Evolutionary conservation across 2,329 filamentous ascomycete genomes (phyloP).

Genomic region (Paraphaeosphaeria minitans): DNA sequence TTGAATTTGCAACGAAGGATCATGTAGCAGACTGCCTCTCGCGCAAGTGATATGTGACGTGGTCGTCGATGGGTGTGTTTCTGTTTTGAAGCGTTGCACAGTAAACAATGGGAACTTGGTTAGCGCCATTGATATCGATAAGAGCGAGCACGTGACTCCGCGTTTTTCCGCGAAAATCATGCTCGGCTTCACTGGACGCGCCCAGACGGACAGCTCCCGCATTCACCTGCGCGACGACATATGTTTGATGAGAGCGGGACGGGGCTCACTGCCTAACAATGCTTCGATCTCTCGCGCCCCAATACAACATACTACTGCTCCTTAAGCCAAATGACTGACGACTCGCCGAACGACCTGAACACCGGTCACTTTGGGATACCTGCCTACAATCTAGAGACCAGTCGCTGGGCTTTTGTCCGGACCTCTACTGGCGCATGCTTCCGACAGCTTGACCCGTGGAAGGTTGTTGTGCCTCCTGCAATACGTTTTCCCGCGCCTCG

Average conservation of each 20-base stretch:
- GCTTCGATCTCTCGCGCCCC: constrained; percentile 19
- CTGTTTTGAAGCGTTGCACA: constrained; percentile 33
- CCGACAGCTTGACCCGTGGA: constrained; percentile 30
- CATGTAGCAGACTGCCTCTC: not conserved
- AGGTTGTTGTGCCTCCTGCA: constrained; percentile 27
- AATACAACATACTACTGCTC: constrained; percentile 21
- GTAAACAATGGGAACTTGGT: constrained; percentile 33
- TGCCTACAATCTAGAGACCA: constrained; percentile 54
- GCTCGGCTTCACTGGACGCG: constrained; percentile 23
- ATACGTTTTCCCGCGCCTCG: constrained; percentile 9
- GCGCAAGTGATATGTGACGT: constrained; percentile 20
- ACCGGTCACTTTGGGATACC: constrained; percentile 61
- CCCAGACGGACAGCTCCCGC: not conserved
- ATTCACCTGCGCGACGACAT: not conserved
- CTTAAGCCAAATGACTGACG: constrained; percentile 63
- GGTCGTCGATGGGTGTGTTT: constrained; percentile 21
- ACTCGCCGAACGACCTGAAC: constrained; percentile 53
- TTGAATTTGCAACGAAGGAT: not conserved
- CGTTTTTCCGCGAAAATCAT: constrained; percentile 15
- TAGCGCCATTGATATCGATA: constrained; percentile 12
- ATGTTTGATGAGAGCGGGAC: not conserved
- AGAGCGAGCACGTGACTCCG: constrained; percentile 34
- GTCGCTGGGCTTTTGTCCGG: constrained; percentile 57
- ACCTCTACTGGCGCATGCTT: constrained; percentile 34
- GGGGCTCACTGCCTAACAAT: constrained; percentile 24